These are phyloP conservation scores for Clavispora asparagi DNA, from an alignment of 805 yeast genomes.

Conservation along the genomic window DNA sequence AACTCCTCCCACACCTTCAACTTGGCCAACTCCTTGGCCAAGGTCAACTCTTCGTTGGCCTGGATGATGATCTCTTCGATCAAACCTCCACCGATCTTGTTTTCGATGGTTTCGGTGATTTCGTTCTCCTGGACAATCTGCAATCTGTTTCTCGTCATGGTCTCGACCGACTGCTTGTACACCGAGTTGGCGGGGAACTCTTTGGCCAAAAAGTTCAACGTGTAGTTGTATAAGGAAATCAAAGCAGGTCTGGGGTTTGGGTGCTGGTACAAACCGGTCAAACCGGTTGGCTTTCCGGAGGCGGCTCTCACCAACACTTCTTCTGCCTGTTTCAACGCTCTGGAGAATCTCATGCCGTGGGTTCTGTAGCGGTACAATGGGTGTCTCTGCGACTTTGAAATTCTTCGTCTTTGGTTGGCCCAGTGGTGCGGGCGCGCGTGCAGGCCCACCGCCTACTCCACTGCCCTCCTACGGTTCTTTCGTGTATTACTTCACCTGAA, in stretches of 20 bases:
- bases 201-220: slow-evolving; percentile 51
- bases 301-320: slow-evolving; percentile 55
- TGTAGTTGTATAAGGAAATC: slow-evolving; percentile 62
- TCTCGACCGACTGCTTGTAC: slow-evolving; percentile 69
- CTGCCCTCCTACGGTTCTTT: neutral
- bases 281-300: slow-evolving; percentile 71
- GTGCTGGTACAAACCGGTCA: slow-evolving; percentile 73
- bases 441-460: neutral
- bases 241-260: slow-evolving; percentile 83
- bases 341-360: slow-evolving; percentile 35
- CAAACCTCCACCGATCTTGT: slow-evolving; percentile 73
- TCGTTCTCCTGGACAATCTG: slow-evolving; percentile 59
- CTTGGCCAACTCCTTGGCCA: slow-evolving; percentile 62
- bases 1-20: slow-evolving; percentile 76
- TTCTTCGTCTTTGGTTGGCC: slow-evolving; percentile 12
- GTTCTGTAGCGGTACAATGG: neutral
- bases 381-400: slow-evolving; percentile 5
- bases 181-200: slow-evolving; percentile 70
- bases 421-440: slow-evolving; percentile 15
- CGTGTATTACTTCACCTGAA: too few species aligned
- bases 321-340: slow-evolving; percentile 39
- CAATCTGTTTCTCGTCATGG: slow-evolving; percentile 65
- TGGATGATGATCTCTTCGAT: slow-evolving; percentile 79
- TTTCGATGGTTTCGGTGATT: slow-evolving; percentile 61
- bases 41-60: slow-evolving; percentile 72